Percentiles rank a stretch among this genome's conserved stretches.
phyloP scores from a whole-genome alignment of 495 filamentous ascomycete genomes.

The Aspergillus bridgeri region DNA sequence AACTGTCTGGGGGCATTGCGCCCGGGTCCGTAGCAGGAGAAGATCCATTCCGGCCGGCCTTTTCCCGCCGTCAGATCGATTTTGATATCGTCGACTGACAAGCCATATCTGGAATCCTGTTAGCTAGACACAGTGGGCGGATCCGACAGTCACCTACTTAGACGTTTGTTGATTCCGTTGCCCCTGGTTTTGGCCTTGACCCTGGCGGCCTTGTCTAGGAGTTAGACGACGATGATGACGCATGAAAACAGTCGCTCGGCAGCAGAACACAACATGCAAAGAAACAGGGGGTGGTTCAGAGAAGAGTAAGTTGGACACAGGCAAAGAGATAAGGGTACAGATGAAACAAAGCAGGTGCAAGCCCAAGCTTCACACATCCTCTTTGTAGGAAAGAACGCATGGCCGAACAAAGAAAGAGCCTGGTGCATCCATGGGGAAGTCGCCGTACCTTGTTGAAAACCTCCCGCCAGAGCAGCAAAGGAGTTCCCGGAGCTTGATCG shows the following conservation, averaged over 20 bases:
- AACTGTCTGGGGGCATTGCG: conserved; percentile 70
- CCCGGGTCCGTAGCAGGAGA: conserved; percentile 78
- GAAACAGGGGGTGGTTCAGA: background rate
- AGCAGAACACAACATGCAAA: background rate
- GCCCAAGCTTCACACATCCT: too few species aligned
- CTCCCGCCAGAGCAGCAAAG: conserved; percentile 39
- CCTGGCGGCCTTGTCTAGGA: conserved; percentile 15
- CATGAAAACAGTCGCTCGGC: background rate
- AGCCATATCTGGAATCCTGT: conserved; percentile 39
- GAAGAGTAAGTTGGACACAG: background rate
- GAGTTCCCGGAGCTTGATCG: conserved; percentile 34
- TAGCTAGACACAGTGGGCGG: conserved; percentile 8
- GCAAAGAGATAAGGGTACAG: background rate
- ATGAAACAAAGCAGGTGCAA: background rate
- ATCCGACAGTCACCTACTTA: conserved; percentile 24
- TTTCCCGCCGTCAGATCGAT: conserved; percentile 54
- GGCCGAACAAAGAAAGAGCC: background rate
- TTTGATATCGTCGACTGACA: conserved; percentile 56
- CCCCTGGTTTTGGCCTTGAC: background rate
- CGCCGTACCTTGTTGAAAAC: conserved; percentile 35
- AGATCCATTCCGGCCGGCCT: conserved; percentile 73
- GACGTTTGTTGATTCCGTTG: conserved; percentile 20
- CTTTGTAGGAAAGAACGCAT: too few species aligned
- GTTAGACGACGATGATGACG: conserved; percentile 3
- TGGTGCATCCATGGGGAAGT: background rate